A percentile compares a stretch with the other conserved stretches of the same genome.
Conservation (phyloP, 768 basidiomycete genomes). For the Cubamyces lactineus region DNA sequence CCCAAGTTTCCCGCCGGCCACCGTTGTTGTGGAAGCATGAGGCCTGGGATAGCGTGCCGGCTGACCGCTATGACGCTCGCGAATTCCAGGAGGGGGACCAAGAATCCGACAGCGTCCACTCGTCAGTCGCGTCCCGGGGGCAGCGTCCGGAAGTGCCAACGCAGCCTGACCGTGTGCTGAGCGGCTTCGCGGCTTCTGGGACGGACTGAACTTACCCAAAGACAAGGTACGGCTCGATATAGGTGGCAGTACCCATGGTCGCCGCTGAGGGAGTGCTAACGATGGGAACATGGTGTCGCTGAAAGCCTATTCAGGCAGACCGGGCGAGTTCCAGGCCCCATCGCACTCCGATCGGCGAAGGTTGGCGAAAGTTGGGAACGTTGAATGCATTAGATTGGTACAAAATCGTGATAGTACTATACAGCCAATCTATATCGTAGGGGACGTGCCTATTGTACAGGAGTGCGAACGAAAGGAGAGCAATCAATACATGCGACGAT, state of each 20-base stretch:
- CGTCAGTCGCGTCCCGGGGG: slow-evolving; percentile 3
- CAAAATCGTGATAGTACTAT: slow-evolving; percentile 1
- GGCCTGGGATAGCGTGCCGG: slow-evolving; percentile 2
- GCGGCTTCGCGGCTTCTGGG: slow-evolving; percentile 19
- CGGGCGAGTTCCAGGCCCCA: not conserved
- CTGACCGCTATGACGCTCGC: slow-evolving; percentile 6
- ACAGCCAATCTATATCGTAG: slow-evolving; percentile 17
- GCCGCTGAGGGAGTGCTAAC: slow-evolving; percentile 19
- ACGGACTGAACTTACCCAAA: slow-evolving; percentile 15
- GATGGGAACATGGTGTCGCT: slow-evolving; percentile 15
- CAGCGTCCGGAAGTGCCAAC: not conserved
- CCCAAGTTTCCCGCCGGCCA: not conserved
- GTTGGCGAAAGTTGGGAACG: not conserved
- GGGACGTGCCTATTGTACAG: slow-evolving; percentile 13
- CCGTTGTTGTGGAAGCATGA: slow-evolving; percentile 2
- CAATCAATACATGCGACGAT: slow-evolving; percentile 6
- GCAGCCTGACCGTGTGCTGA: slow-evolving; percentile 14
- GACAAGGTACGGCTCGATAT: slow-evolving; percentile 23
- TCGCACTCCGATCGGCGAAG: not conserved
- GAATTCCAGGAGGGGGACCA: not conserved
- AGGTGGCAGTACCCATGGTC: slow-evolving; percentile 21
- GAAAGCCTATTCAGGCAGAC: slow-evolving; percentile 1
- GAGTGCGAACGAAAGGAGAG: not conserved
- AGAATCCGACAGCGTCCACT: not conserved
- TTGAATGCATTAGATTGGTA: slow-evolving; percentile 19